Base-by-base conservation (phyloP, 1,284 basidiomycete species). In the Cutaneotrichosporon sp. region DNA sequence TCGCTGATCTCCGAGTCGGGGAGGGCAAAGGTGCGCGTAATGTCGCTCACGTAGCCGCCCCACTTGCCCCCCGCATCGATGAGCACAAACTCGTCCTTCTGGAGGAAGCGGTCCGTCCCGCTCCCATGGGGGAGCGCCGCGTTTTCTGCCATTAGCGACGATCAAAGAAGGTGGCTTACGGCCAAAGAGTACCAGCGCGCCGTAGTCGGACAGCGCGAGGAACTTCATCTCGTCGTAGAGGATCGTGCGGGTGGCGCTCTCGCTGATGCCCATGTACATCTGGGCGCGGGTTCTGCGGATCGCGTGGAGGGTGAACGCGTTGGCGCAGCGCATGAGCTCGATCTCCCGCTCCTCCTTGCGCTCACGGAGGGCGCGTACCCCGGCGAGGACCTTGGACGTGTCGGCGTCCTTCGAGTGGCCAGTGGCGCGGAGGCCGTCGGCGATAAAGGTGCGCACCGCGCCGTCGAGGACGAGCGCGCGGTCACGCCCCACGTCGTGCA, bases 91-190 rank as follows among this genome's bases (percentile, higher is more conserved):
- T 94, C 91, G 11, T 82, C 72, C 54, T 77, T 71, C 1, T 78
- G 78, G 4, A 92, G 82, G 2, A 71, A 70, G 25, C 87, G 84
- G 69, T 92, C 87, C 0, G 86, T 87, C 1, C 90, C 90, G 27
- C 83, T 83, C 3, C 90, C 92, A 73, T 94, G 91, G 3, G 91
- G 91, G 20, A 92, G 83, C 0, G 90, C 91, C 1, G 90, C 91
- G 66, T 92, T 90, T 67, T 89, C 90, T 91, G 60, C 16, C 22
- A 18, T 54, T 33, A 54, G 50, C 51, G 8, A 34, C 34, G 13
- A 4, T n/a, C n/a, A 22, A 10, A 9, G 6, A 5, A 6, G 20
- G 8, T 8, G 79, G 84, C 59, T 66, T 18, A 89, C 90, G 87
- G 69, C 91, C 90, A 71, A 94, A 92, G 20, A 92, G 81, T 0